A percentile compares a stretch with the other conserved stretches of the same genome.
These are phyloP conservation scores for Spathaspora hagerdaliae DNA, from an alignment of 805 yeast genomes.

Conservation along the genomic window DNA sequence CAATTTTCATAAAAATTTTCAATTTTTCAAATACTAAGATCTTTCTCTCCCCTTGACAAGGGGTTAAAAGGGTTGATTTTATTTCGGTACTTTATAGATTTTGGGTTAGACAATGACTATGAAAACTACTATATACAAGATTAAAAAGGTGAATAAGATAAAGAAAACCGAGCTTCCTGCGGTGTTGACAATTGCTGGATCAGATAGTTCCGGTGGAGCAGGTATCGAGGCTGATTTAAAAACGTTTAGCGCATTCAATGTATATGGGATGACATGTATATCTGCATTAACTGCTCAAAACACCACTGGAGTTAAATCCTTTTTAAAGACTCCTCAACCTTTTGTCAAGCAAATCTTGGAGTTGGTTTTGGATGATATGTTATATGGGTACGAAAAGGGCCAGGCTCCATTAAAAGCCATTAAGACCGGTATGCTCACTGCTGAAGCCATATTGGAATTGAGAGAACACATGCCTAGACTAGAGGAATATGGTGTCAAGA, in stretches of 20 bases:
- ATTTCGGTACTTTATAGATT: too few relatives aligned
- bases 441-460: slow-evolving; percentile 49
- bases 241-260: slow-evolving; percentile 69
- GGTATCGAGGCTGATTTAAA: slow-evolving; percentile 89
- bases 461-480: slow-evolving; percentile 29
- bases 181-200: slow-evolving; percentile 54
- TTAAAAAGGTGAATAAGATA: slow-evolving; percentile 1
- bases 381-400: slow-evolving; percentile 19
- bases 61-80: too few relatives aligned
- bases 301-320: slow-evolving; percentile 44
- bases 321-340: slow-evolving; percentile 39
- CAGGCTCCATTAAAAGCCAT: slow-evolving; percentile 49
- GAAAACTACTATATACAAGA: slow-evolving; percentile 2
- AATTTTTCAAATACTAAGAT: too few relatives aligned
- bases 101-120: slow-evolving; percentile 17
- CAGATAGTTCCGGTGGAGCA: slow-evolving; percentile 88
- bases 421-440: slow-evolving; percentile 76
- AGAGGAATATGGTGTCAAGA: slow-evolving; percentile 17
- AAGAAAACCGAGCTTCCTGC: slow-evolving; percentile 11
- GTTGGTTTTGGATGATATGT: slow-evolving; percentile 56
- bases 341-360: slow-evolving; percentile 48
- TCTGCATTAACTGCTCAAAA: slow-evolving; percentile 82
- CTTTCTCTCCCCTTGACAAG: too few relatives aligned
- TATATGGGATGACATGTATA: slow-evolving; percentile 73
- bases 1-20: too few relatives aligned